A percentile compares a stretch with the other conserved stretches of the same genome.
These are phyloP conservation scores for Tricholoma saponaceum DNA, from an alignment of 768 basidiomycete genomes.

Conservation along the genomic window DNA sequence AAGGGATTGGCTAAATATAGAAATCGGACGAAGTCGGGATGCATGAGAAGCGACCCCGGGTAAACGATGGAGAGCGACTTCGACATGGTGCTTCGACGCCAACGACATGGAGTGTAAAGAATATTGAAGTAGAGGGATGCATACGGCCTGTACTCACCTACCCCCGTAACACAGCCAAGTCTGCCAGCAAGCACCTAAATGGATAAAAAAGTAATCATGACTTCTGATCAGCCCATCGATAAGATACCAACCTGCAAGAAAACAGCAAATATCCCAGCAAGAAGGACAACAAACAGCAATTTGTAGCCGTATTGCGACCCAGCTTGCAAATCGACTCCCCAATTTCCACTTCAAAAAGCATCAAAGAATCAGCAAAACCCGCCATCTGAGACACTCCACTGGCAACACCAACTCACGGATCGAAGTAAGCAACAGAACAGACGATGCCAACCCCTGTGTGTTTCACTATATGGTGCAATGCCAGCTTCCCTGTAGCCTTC, in stretches of 20 bases:
- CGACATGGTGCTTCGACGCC: neutral
- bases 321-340: constrained; percentile 88
- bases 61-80: neutral
- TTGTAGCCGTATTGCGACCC: constrained; percentile 84
- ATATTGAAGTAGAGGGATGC: neutral
- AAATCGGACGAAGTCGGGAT: neutral
- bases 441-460: constrained; percentile 84
- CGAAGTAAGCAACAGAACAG: constrained; percentile 86
- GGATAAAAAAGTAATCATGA: neutral
- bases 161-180: constrained; percentile 79
- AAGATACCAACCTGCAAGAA: constrained; percentile 61
- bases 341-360: constrained; percentile 58
- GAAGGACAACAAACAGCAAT: constrained; percentile 79
- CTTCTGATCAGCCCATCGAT: constrained; percentile 1
- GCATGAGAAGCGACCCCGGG: neutral
- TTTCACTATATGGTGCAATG: constrained; percentile 50
- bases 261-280: constrained; percentile 80
- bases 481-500: constrained; percentile 24
- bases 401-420: constrained; percentile 60
- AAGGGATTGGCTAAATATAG: neutral
- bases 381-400: neutral
- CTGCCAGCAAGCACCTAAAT: constrained; percentile 71
- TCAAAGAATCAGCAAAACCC: neutral
- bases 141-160: constrained; percentile 43
- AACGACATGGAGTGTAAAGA: neutral